These are phyloP conservation scores for Cicer judaicum DNA, from an alignment of 306 rosid genomes.

Conservation along the genomic window DNA sequence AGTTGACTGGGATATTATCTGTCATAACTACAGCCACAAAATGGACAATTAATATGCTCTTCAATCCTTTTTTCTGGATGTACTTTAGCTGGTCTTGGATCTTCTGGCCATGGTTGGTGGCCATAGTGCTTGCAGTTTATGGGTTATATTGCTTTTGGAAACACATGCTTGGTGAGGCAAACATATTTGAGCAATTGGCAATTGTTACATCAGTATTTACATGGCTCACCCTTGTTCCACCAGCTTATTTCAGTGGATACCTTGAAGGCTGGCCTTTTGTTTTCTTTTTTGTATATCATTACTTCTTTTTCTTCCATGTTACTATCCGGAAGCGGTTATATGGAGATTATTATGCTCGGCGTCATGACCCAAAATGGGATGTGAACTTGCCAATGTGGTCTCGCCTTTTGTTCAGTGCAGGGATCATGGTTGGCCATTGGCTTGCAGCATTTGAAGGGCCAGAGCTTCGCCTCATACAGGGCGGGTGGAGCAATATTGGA, in stretches of 20 bases:
- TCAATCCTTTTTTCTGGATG: constrained; percentile 96
- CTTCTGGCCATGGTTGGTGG: constrained; percentile 91
- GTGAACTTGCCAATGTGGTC: constrained; percentile 63
- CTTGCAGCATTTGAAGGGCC: constrained; percentile 97
- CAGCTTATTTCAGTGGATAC: constrained; percentile 87
- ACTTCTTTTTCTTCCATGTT: constrained; percentile 94
- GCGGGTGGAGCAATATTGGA: constrained; percentile 76
- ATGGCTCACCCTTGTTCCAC: constrained; percentile 95
- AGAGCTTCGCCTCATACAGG: constrained; percentile 73
- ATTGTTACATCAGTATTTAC: constrained; percentile 81
- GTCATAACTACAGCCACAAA: constrained; percentile 66
- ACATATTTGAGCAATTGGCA: constrained; percentile 75
- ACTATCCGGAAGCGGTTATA: constrained; percentile 78
- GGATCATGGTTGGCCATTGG: constrained; percentile 82
- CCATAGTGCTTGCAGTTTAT: constrained; percentile 58
- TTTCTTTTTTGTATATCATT: constrained; percentile 86
- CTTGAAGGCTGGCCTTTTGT: constrained; percentile 95
- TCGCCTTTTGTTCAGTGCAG: constrained; percentile 69
- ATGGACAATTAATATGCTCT: constrained; percentile 62
- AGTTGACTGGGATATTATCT: constrained; percentile 71
- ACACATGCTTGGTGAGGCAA: constrained; percentile 70
- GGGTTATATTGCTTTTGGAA: constrained; percentile 74
- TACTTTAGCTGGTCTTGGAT: constrained; percentile 96
- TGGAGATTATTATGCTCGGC: constrained; percentile 76
- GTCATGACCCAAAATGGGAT: constrained; percentile 93